Base-by-base conservation (phyloP, 257 asterid species). In the Plectranthus barbatus region DNA sequence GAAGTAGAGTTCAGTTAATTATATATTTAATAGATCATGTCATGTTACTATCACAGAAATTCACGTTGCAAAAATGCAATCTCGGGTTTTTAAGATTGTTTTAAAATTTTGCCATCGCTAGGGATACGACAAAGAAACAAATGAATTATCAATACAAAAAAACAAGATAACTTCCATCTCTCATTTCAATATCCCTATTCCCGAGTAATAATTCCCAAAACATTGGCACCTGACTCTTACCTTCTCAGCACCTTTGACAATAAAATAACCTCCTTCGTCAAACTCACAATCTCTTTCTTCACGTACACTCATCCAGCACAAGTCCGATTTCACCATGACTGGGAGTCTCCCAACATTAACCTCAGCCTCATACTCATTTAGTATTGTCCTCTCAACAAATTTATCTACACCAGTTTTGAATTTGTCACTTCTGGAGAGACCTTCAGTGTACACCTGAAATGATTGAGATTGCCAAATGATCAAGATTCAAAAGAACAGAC, bases 161-260 rank as follows among this genome's bases (percentile, higher is more conserved):
- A 29, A 6, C 54, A 39, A 29, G 31, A 24, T 15, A 48, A 21
- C 44, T 49, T 26, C 39, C 31, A 53, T 34, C 13, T 19, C 20
- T 29, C 14, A 45, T 57, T 50, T 60, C 53, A 24, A 12, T 9
- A 47, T 39, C 49, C 24, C 69, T 62, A 72, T 41, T 34, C 55
- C 36, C 60, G 45, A 68, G 39, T n/a, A 52, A 34, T 33, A 17
- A 46, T 7, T 19, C 56, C 19, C 8, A 61, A 66, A 47, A 39
- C 49, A 18, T 12, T 42, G 52, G 40, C 14, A 68, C 33, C 34
- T 49, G 57, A 67, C 36, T 44, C 74, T 69, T 56, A 92, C 99
- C 97, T 92, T 92, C 77, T 89, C 97, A 20, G 97, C 97, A 47
- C 99, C 99, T 81, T 92, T 92, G 73, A 92, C 78, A 11, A 92